Percentiles rank a stretch among this genome's conserved stretches.
phyloP scores from a whole-genome alignment of 495 filamentous ascomycete genomes.

The Immersiella caudata region DNA sequence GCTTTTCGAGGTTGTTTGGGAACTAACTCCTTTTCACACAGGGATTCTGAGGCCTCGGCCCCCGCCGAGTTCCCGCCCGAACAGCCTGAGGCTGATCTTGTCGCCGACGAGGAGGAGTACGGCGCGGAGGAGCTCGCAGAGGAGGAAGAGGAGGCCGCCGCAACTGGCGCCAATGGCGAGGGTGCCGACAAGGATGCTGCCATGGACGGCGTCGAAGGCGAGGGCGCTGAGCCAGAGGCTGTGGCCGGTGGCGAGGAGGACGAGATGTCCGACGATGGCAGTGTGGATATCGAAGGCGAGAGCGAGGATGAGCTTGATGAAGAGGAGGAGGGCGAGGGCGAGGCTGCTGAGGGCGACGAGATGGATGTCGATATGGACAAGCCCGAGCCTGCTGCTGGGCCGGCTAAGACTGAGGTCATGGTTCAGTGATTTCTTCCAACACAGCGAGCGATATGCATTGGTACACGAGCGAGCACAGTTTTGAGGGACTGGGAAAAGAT shows the following conservation, averaged over 20 bases:
- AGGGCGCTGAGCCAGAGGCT: slow-evolving; percentile 34
- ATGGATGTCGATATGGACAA: slow-evolving; percentile 72
- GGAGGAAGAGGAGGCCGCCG: slow-evolving; percentile 57
- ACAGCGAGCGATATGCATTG: background rate
- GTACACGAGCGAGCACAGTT: background rate
- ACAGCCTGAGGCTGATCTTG: slow-evolving; percentile 89
- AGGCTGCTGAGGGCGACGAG: slow-evolving; percentile 72
- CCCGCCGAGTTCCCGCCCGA: slow-evolving; percentile 95
- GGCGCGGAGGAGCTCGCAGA: slow-evolving; percentile 82
- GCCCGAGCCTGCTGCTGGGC: slow-evolving; percentile 23
- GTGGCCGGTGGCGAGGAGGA: slow-evolving; percentile 62
- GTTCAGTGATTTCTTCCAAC: slow-evolving; percentile 15
- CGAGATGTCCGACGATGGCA: slow-evolving; percentile 83
- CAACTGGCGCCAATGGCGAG: slow-evolving; percentile 48
- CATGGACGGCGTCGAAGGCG: slow-evolving; percentile 74
- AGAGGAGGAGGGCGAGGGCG: slow-evolving; percentile 75
- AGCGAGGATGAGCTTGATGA: slow-evolving; percentile 77
- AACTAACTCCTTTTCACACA: slow-evolving; percentile 41
- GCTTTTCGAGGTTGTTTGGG: background rate
- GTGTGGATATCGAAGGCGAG: slow-evolving; percentile 95
- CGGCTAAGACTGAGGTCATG: slow-evolving; percentile 21
- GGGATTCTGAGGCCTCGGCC: slow-evolving; percentile 95
- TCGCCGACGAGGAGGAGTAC: slow-evolving; percentile 85
- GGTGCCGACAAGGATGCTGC: slow-evolving; percentile 69
- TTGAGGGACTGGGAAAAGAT: slow-evolving; percentile 3